Evolutionary conservation across 345 rosid species (phyloP).

Genomic region (Lepidium aucheri): DNA sequence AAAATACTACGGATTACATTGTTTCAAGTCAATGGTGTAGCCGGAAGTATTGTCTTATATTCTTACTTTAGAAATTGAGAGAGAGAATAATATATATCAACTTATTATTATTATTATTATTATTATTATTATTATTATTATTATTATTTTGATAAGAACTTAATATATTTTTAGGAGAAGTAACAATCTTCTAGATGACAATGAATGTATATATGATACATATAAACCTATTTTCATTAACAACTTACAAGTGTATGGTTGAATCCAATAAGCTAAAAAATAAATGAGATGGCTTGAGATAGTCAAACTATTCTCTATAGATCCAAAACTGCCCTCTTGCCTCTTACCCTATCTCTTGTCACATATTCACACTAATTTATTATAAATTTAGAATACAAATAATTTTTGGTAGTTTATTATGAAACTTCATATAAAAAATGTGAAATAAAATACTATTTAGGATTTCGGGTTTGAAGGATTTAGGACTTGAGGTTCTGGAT

Average conservation of each 20-base stretch:
- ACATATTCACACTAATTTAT: background rate
- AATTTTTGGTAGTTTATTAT: background rate
- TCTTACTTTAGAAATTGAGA: background rate
- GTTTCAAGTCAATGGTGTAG: constrained; percentile 25
- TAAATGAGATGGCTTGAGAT: constrained; percentile 23
- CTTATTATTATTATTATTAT: constrained; percentile 1
- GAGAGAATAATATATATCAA: background rate
- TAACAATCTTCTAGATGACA: constrained; percentile 31
- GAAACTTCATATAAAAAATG: background rate
- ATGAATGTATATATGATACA: constrained; percentile 24
- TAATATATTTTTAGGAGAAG: constrained; percentile 13
- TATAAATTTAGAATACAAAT: background rate
- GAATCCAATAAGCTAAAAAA: background rate
- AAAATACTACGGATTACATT: constrained; percentile 8
- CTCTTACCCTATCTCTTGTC: background rate
- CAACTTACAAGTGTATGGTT: constrained; percentile 21
- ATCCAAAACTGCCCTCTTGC: constrained; percentile 12
- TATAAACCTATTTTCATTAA: constrained; percentile 11
- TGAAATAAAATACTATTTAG: too few species aligned
- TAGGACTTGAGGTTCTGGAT: too few species aligned
- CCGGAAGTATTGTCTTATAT: constrained; percentile 7
- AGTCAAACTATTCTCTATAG: constrained; percentile 13
- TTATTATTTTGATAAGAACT: background rate
- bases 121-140: too few species aligned
- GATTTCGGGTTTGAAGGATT: too few species aligned